phyloP scores from a whole-genome alignment of 169 alveolate genomes.

The Perkinsus chesapeaki region DNA sequence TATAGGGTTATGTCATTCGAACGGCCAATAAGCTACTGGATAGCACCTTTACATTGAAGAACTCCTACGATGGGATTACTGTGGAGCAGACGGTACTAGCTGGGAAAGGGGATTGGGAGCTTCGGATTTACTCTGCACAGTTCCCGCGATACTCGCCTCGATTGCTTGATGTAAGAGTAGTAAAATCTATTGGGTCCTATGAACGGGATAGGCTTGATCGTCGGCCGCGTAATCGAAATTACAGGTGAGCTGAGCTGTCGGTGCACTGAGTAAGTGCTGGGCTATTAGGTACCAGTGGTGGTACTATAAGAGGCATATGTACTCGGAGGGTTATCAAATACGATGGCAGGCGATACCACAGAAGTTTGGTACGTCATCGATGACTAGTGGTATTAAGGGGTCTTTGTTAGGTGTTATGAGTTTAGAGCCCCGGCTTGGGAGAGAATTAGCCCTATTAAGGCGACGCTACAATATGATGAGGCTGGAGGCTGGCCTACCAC shows the following conservation, averaged over 20 bases:
- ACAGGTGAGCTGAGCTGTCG: background rate
- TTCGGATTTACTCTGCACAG: background rate
- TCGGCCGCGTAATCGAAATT: background rate
- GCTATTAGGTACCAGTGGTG: background rate
- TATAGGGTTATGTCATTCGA: background rate
- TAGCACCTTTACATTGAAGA: constrained; percentile 21
- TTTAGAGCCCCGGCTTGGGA: background rate
- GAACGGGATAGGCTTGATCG: background rate
- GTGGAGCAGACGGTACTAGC: constrained; percentile 21
- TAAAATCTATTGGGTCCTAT: background rate
- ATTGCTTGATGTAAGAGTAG: constrained; percentile 21
- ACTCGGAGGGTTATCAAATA: background rate
- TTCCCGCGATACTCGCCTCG: constrained; percentile 31
- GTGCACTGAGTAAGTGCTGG: no score
- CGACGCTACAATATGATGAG: background rate
- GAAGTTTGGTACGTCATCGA: background rate
- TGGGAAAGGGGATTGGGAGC: no score
- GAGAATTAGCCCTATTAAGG: background rate
- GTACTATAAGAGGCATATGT: background rate
- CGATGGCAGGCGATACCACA: background rate
- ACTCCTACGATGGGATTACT: constrained; percentile 24
- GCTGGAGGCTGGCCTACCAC: background rate
- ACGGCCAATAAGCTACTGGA: constrained; percentile 9
- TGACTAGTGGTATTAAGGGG: background rate
- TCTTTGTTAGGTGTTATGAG: background rate